Evolutionary conservation across 2,329 filamentous ascomycete genomes (phyloP), one percentile per base, ranked within the genome.

Genomic region (Fusarium chaquense): DNA sequence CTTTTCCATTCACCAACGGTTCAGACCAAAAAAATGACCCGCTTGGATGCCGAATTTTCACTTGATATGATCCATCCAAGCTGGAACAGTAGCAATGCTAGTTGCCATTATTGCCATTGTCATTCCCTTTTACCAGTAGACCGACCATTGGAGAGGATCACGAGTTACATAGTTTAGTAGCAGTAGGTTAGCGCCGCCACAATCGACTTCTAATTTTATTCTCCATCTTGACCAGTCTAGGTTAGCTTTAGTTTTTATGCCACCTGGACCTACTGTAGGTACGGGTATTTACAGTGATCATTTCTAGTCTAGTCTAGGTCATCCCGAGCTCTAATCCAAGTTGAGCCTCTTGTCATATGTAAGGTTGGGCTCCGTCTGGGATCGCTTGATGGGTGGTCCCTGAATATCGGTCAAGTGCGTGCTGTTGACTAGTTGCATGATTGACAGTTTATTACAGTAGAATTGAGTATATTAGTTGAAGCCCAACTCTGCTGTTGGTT

Each of bases 141-240:
- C 35, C 16, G 9, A 36, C 36, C n/a, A 40, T 20, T 33, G 22
- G 45, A 60, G 35, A 38, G n/a, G 16, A 60, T 67, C 65, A 72
- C 69, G 69, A 71, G 69, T 22, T 51, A 40, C 13, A 15, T 30
- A 7, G 11, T 15, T 16, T 20, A 36, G 26, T 28, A 51, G 20
- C 18, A 20, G 18, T 46, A 32, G 43, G 38, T 46, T 58, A 28
- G 47, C 47, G 24, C 33, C 26, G 33, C 49, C 49, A 52, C 49
- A 52, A 11, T 52, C 47, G 40, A 35, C 44, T 71, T 71, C 69
- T 72, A 71, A 71, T 71, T 71, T 71, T 72, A 67, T 33, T 56
- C 54, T 41, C 45, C 45, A 26, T 24, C 52, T 59, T 72, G 69
- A 53, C 65, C 62, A 41, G 55, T 40, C 57, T 59, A 33, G 58